A percentile compares a stretch with the other conserved stretches of the same genome.
Conservation (phyloP, 257 asterid genomes). For the Misopates orontium region DNA sequence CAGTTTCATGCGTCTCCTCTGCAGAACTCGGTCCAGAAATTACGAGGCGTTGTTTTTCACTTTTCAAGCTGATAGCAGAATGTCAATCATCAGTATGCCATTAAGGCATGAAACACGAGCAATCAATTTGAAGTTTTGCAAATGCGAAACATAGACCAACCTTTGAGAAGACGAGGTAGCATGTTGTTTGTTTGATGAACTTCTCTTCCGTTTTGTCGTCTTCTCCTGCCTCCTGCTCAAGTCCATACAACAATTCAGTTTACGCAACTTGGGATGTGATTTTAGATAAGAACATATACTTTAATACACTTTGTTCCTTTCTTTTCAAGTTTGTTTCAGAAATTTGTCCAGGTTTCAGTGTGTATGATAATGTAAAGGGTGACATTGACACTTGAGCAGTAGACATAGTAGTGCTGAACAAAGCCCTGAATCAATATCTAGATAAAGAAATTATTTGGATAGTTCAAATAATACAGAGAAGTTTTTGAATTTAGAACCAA, state of each 20-base stretch:
- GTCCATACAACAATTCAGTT: conserved; percentile 18
- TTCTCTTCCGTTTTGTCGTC: conserved; percentile 31
- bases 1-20: conserved; percentile 15
- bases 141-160: conserved; percentile 25
- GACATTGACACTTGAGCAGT: neutral
- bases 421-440: neutral
- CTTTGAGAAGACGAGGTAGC: conserved; percentile 36
- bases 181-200: conserved; percentile 19
- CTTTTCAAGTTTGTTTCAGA: neutral
- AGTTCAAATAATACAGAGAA: neutral
- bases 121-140: neutral
- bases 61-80: conserved; percentile 35
- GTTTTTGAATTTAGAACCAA: neutral
- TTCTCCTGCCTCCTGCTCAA: conserved; percentile 39
- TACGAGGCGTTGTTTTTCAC: conserved; percentile 8
- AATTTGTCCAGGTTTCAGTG: neutral
- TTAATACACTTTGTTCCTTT: neutral
- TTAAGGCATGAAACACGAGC: neutral
- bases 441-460: neutral
- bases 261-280: neutral
- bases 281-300: too few relatives aligned
- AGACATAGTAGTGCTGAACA: conserved; percentile 8
- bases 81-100: neutral
- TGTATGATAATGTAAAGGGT: neutral
- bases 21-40: conserved; percentile 28